phyloP scores from a whole-genome alignment of 148 eudicot genomes.

The Oxyria digyna region DNA sequence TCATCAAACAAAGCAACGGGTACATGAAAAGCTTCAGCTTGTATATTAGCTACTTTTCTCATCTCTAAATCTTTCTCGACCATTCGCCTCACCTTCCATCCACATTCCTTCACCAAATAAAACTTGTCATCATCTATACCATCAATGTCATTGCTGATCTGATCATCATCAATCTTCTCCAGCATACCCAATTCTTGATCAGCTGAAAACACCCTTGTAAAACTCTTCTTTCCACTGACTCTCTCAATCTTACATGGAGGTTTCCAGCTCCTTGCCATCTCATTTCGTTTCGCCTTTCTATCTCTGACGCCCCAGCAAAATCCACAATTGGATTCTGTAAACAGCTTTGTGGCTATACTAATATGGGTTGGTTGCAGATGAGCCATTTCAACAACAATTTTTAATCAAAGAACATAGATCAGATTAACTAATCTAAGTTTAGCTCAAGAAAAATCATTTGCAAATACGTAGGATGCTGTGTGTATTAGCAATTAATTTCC shows the following conservation, averaged over 20 bases:
- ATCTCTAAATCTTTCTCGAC: slow-evolving; percentile 42
- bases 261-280: slow-evolving; percentile 4
- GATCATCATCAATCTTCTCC: slow-evolving; percentile 1
- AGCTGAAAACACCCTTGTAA: slow-evolving; percentile 5
- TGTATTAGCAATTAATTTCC: background rate
- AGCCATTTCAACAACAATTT: slow-evolving; percentile 14
- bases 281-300: background rate
- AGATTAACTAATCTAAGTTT: background rate
- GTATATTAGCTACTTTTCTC: slow-evolving; percentile 52
- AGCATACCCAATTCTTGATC: slow-evolving; percentile 20
- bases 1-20: slow-evolving; percentile 51
- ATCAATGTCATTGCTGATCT: slow-evolving; percentile 1
- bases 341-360: slow-evolving; percentile 18
- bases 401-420: background rate
- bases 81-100: slow-evolving; percentile 84
- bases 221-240: background rate
- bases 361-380: slow-evolving; percentile 21
- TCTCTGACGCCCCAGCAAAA: background rate
- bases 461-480: background rate
- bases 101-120: slow-evolving; percentile 37
- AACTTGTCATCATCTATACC: background rate
- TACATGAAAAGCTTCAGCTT: slow-evolving; percentile 67
- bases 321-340: slow-evolving; percentile 8
- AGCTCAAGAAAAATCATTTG: background rate
- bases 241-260: background rate